Evolutionary conservation across 257 asterid species (phyloP).

Genomic region (Nicotiana benthamiana): DNA sequence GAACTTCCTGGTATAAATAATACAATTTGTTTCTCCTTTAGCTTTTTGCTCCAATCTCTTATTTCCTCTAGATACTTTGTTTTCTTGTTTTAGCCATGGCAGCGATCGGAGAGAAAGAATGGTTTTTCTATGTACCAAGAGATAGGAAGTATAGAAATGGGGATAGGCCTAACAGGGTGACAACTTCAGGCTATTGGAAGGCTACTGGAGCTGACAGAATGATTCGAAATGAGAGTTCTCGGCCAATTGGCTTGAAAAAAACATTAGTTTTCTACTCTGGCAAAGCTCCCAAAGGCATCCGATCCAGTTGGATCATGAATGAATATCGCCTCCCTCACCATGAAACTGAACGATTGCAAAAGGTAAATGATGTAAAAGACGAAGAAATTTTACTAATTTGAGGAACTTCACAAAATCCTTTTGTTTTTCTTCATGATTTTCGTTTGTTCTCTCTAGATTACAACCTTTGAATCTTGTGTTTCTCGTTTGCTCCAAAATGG

Average conservation of each 20-base stretch:
- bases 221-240: constrained; percentile 56
- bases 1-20: constrained; percentile 68
- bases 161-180: constrained; percentile 91
- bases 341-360: constrained; percentile 72
- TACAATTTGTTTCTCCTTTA: neutral
- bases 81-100: constrained; percentile 52
- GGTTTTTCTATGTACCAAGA: constrained; percentile 95
- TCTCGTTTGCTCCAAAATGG: neutral
- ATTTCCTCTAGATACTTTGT: neutral
- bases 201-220: constrained; percentile 95
- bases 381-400: too few relatives aligned
- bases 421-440: neutral
- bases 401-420: neutral
- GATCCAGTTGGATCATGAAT: constrained; percentile 95
- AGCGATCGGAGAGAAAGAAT: constrained; percentile 96
- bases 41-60: too few relatives aligned
- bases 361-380: constrained; percentile 30
- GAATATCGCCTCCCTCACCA: constrained; percentile 86
- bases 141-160: constrained; percentile 90
- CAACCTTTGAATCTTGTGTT: neutral
- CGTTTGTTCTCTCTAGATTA: neutral
- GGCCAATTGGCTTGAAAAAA: constrained; percentile 85
- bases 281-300: constrained; percentile 92
- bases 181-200: constrained; percentile 96
- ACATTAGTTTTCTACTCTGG: constrained; percentile 98